A percentile compares a stretch with the other conserved stretches of the same genome.
Conservation (phyloP, 2,329 filamentous ascomycete genomes). For the Xylariaceae sp. region DNA sequence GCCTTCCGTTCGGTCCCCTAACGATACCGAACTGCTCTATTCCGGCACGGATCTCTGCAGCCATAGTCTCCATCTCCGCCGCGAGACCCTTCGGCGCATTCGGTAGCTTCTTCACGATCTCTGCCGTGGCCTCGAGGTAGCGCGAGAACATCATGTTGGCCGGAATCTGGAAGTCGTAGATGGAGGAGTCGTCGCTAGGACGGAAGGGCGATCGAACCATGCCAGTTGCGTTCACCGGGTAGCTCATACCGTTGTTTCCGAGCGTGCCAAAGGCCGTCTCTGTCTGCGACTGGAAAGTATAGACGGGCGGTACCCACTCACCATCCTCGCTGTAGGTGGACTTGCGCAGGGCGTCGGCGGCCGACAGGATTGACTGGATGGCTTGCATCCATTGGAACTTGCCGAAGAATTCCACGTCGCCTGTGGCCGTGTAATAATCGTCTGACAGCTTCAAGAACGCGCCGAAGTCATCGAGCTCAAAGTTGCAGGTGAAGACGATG, state of each 20-base stretch:
- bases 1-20: constrained; percentile 22
- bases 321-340: constrained; percentile 49
- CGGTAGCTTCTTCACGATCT: constrained; percentile 41
- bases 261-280: constrained; percentile 75
- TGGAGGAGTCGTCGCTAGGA: constrained; percentile 82
- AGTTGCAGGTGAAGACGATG: constrained; percentile 91
- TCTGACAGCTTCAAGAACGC: constrained; percentile 78
- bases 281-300: constrained; percentile 72
- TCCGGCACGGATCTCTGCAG: constrained; percentile 58
- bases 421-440: constrained; percentile 70
- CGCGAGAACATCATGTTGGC: constrained; percentile 79
- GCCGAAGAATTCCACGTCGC: constrained; percentile 67
- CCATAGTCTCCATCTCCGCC: constrained; percentile 50
- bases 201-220: constrained; percentile 83
- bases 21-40: constrained; percentile 69
- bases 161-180: constrained; percentile 81
- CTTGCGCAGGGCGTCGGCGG: constrained; percentile 63
- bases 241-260: constrained; percentile 68
- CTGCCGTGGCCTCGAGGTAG: constrained; percentile 49
- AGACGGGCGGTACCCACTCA: constrained; percentile 36
- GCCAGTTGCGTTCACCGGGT: constrained; percentile 73
- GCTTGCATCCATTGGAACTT: constrained; percentile 68
- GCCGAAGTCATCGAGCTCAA: constrained; percentile 85
- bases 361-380: constrained; percentile 61
- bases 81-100: constrained; percentile 40